Base-by-base conservation (phyloP, 108 stramenopile species). In the Nitzschia inconspicua region DNA sequence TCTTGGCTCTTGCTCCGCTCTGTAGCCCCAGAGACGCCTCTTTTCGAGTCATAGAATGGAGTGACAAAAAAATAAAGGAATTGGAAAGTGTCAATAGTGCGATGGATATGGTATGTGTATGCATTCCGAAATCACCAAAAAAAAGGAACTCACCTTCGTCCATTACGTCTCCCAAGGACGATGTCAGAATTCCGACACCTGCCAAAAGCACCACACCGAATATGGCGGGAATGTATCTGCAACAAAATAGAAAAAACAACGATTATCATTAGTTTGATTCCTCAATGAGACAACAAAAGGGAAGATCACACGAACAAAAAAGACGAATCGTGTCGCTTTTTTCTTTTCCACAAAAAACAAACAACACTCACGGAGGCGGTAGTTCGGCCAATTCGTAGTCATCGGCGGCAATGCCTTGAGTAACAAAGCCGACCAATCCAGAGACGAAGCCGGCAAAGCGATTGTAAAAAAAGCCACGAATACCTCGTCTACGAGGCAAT, bases 1-100 rank as follows among this genome's bases (percentile, higher is more conserved):
- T 92, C 72, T 88, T 88, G 9, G 91, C 87, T 47, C 79, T 61
- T 22, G 91, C 91, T 31, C 90, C 91, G 35, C 73, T 76, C 43
- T 86, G 85, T 49, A 89, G 48, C 16, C 91, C 91, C 51, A 92
- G 59, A 1, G 57, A 57, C 6, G 89, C 78, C 73, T 91, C 89
- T 79, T 31, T 50, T 28, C 31, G 28, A 55, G 19, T 36, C 30
- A 35, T 36, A 55, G 34, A 34, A 37, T 10, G 20, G 11, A 36
- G 37, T 18, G 54, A 36, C 7, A 27, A n/a, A n/a, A n/a, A 51
- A 7, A 6, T 8, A 51, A 51, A 8, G 13, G 13, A 7, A 25
- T 14, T 4, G 25, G 50, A 5, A 27, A 26, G 23, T 14, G 13
- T n/a, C 28, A 25, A 4, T 8, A 11, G n/a, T 27, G 7, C 50